These are phyloP conservation scores for Euryodendron excelsum DNA, from an alignment of 148 eudicot genomes.

Conservation along the genomic window DNA sequence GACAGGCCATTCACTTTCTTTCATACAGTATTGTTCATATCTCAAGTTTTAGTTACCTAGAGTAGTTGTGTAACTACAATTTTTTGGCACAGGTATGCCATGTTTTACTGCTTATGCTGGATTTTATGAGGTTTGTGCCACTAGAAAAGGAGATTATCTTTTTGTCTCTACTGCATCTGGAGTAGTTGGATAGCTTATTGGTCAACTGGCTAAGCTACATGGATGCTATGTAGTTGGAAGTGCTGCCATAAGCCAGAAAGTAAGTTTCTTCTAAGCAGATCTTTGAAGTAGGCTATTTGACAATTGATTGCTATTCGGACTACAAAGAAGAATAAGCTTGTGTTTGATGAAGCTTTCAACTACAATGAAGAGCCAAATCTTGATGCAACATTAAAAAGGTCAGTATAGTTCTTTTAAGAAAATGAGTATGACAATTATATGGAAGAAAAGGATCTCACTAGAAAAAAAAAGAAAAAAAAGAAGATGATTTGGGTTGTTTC, in stretches of 20 bases:
- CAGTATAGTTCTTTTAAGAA: slow-evolving; percentile 5
- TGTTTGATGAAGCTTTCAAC: slow-evolving; percentile 88
- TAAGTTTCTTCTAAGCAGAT: too few species aligned
- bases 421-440: background rate
- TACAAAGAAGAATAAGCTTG: slow-evolving; percentile 45
- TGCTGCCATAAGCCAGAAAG: slow-evolving; percentile 85
- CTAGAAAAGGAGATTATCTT: too few species aligned
- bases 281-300: too few species aligned
- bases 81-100: too few species aligned
- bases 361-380: slow-evolving; percentile 81
- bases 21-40: background rate
- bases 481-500: too few species aligned
- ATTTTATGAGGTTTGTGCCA: too few species aligned
- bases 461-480: too few species aligned
- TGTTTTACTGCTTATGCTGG: too few species aligned
- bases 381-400: slow-evolving; percentile 76
- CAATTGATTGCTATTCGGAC: background rate
- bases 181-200: slow-evolving; percentile 92
- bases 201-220: slow-evolving; percentile 79
- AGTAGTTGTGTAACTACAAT: background rate
- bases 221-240: slow-evolving; percentile 96
- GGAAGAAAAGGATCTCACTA: too few species aligned
- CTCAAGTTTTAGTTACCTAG: background rate
- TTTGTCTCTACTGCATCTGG: slow-evolving; percentile 97
- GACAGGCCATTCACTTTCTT: background rate